Conservation (phyloP, 164 flowering plant genomes). For the Piper longum region DNA sequence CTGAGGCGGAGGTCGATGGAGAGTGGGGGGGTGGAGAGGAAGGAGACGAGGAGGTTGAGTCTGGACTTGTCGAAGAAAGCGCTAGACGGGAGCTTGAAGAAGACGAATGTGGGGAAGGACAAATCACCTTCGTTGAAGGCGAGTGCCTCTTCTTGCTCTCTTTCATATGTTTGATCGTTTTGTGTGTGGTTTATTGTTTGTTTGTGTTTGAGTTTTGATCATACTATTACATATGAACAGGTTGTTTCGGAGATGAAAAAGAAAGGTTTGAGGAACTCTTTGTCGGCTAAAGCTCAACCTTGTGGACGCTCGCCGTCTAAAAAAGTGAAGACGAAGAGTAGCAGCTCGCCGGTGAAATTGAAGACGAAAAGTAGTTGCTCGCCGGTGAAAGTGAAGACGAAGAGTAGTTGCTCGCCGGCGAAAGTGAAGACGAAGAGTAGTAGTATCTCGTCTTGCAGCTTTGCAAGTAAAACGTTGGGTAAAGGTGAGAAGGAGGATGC, state of each 20-base stretch:
- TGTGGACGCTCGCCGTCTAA: too few relatives aligned
- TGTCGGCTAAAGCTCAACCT: neutral
- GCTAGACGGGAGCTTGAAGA: conserved; percentile 22
- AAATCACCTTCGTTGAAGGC: conserved; percentile 1
- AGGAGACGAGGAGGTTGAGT: conserved; percentile 33
- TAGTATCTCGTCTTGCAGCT: conserved; percentile 8
- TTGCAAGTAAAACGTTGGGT: neutral
- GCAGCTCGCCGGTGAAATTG: conserved; percentile 21
- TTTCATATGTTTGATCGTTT: neutral
- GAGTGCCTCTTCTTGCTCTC: neutral
- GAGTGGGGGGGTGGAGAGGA: conserved; percentile 11
- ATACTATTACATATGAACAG: neutral
- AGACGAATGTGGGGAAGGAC: conserved; percentile 2
- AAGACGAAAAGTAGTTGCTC: conserved; percentile 5
- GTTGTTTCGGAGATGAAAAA: neutral
- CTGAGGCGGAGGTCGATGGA: conserved; percentile 16
- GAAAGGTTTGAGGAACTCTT: neutral
- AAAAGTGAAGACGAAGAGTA: too few relatives aligned
- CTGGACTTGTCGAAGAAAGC: conserved; percentile 29
- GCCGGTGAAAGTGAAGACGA: conserved; percentile 17
- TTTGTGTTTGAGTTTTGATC: neutral
- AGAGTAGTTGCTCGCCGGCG: too few relatives aligned
- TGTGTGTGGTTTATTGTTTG: neutral
- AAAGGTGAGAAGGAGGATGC: neutral
- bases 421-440: neutral